These are phyloP conservation scores for Trypanosoma conorhini DNA, from an alignment of 208 protist genomes.

Conservation along the genomic window DNA sequence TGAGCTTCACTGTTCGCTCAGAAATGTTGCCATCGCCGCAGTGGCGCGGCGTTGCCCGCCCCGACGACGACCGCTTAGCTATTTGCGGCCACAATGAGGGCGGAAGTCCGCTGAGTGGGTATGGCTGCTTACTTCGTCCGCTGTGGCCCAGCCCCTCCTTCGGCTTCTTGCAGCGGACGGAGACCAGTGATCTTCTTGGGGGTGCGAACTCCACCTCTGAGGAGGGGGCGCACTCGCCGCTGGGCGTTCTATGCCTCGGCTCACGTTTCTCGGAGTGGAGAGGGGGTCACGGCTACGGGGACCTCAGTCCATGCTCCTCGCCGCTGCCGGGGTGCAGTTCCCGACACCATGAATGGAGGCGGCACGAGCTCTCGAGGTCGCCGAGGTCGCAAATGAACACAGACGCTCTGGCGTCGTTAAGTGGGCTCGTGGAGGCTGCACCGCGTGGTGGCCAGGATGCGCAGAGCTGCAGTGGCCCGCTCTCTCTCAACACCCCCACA, in stretches of 20 bases:
- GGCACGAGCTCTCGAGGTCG: background rate
- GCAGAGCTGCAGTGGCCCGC: background rate
- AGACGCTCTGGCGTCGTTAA: background rate
- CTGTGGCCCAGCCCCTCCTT: background rate
- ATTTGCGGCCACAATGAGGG: background rate
- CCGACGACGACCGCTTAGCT: background rate
- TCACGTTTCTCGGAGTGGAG: background rate
- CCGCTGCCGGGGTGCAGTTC: too few species aligned
- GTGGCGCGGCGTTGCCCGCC: too few species aligned
- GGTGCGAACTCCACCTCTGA: background rate
- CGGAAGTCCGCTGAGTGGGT: background rate
- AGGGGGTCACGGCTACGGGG: background rate
- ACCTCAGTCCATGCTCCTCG: background rate
- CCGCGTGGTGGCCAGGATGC: background rate
- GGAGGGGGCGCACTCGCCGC: background rate
- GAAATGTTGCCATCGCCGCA: background rate
- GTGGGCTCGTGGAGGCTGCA: background rate
- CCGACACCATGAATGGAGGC: background rate
- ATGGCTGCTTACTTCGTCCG: background rate
- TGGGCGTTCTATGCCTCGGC: background rate
- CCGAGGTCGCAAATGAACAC: background rate
- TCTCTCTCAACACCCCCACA: background rate
- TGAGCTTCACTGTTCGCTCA: constrained; percentile 10
- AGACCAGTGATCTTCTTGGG: background rate
- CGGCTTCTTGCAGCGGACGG: background rate